Conservation (phyloP, 306 rosid genomes). For the Myrica gale region DNA sequence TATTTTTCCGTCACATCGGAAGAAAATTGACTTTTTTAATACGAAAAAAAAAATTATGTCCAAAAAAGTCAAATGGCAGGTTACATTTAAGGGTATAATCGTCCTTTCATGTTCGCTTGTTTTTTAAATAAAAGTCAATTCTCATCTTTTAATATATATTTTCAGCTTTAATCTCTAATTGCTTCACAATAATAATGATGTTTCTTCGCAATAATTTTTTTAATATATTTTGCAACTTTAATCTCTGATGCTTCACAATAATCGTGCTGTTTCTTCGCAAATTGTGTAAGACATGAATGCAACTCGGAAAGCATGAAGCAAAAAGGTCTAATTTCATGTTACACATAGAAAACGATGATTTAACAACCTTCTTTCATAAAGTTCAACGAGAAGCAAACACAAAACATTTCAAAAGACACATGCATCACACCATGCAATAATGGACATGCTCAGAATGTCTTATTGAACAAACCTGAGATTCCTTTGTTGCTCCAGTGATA, state of each 20-base stretch:
- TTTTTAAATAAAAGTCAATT: too few species aligned
- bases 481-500: constrained; percentile 94
- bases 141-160: too few species aligned
- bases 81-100: too few species aligned
- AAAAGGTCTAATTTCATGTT: neutral
- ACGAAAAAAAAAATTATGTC: too few species aligned
- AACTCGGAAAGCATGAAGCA: neutral
- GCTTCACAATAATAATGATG: too few species aligned
- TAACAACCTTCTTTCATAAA: neutral
- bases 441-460: neutral
- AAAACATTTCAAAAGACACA: neutral
- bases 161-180: too few species aligned
- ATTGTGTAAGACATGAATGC: neutral
- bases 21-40: too few species aligned
- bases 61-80: too few species aligned
- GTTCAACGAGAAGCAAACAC: neutral
- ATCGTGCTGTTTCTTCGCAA: neutral
- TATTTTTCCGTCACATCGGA: too few species aligned
- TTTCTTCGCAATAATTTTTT: neutral
- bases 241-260: too few species aligned
- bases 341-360: neutral
- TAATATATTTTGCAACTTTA: too few species aligned
- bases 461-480: constrained; percentile 79
- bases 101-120: too few species aligned
- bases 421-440: neutral